Evolutionary conservation across 176 grass and related monocot genomes (phyloP), one percentile per base, ranked within the genome.

Genomic region (Secale cereale): DNA sequence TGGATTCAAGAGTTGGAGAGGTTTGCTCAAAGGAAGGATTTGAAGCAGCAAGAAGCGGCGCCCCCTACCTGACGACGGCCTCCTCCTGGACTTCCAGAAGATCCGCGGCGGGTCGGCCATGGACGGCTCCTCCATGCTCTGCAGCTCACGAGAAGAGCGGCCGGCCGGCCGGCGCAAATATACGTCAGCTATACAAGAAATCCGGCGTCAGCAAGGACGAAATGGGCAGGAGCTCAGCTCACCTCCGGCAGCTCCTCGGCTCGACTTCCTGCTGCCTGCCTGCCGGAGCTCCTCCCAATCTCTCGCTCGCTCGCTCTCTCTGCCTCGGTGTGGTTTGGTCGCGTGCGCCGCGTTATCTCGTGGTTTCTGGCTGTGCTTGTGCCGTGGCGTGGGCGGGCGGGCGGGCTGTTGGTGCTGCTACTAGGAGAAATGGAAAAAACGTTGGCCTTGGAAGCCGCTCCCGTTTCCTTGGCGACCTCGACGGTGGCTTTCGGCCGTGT

Each of bases 61-160:
- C n/a, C 28, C 2, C 31, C 25, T 76, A 98, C 97, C 97, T 94
- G 82, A 41, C 9, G 31, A 60, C n/a, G 97, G 86, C 89, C 90
- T 99, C 88, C 89, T 94, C 81, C 86, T 91, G 1, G 90, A 99
- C 57, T 96, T 96, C 93, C 93, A 99, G 81, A 94, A 96, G 84
- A 99, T 86, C 59, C 64, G 77, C 10, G 97, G 91, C 19, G 91
- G 89, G 23, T 94, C 90, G 54, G 89, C 88, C 88, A 94, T 88
- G 81, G 36, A 41, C 68, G 11, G 37, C 61, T 32, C 81, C 68
- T 76, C 72, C 72, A 54, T 75, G 26, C 26, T 29, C 52, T 56
- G 19, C 52, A 19, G 25, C 43, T 2, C 41, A 50, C 50, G 0
- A 70, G 16, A 50, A 46, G 71, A 74, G 26, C 23, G 36, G 68